phyloP scores from a whole-genome alignment of 2,329 filamentous ascomycete genomes.

The Ophiobolus disseminans region DNA sequence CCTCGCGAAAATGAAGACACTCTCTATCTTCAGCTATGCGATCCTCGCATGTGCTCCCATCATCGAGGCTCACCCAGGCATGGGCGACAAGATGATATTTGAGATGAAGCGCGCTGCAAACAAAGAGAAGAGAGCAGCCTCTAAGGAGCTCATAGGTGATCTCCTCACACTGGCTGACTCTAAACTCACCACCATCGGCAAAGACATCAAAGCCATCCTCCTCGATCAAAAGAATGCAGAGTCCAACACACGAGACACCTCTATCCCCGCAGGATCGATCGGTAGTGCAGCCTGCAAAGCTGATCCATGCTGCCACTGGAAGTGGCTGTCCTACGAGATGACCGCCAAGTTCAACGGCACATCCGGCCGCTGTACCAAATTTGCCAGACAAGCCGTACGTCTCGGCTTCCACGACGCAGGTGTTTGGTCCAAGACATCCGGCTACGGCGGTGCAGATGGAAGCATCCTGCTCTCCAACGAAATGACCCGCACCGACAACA shows the following conservation, averaged over 20 bases:
- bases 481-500: slow-evolving; percentile 37
- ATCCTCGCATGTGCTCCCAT: slow-evolving; percentile 20
- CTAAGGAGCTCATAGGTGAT: slow-evolving; percentile 46
- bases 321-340: slow-evolving; percentile 46
- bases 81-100: slow-evolving; percentile 32
- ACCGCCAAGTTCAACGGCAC: slow-evolving; percentile 42
- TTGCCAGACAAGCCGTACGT: slow-evolving; percentile 41
- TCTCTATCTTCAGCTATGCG: slow-evolving; percentile 25
- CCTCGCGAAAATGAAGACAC: slow-evolving; percentile 9
- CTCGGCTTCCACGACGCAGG: slow-evolving; percentile 46
- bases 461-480: slow-evolving; percentile 43
- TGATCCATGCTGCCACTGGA: slow-evolving; percentile 46
- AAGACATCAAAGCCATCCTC: slow-evolving; percentile 45
- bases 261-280: slow-evolving; percentile 35
- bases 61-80: slow-evolving; percentile 37
- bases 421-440: slow-evolving; percentile 37
- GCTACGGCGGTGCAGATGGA: slow-evolving; percentile 43
- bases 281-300: slow-evolving; percentile 43
- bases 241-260: slow-evolving; percentile 24
- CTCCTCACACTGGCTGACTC: slow-evolving; percentile 40
- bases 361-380: slow-evolving; percentile 43
- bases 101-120: slow-evolving; percentile 26
- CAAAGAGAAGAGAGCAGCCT: slow-evolving; percentile 28
- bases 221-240: slow-evolving; percentile 33
- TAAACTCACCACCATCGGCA: slow-evolving; percentile 41